These are phyloP conservation scores for Vaccinium myrtillus DNA, from an alignment of 148 eudicot species.

Conservation along the genomic window DNA sequence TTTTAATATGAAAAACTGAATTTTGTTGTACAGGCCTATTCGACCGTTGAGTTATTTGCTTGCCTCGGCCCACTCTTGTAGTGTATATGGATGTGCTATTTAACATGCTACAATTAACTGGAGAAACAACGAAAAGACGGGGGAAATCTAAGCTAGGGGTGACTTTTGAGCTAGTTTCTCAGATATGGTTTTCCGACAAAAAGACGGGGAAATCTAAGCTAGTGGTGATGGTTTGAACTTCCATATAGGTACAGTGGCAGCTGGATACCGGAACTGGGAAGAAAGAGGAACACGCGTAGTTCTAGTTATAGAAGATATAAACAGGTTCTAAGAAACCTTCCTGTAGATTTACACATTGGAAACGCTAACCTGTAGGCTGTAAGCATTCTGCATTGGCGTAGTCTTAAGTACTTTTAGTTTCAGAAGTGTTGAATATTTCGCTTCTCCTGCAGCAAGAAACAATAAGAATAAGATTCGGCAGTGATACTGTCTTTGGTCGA, in stretches of 20 bases:
- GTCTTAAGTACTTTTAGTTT: background rate
- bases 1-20: too few species aligned
- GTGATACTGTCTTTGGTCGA: background rate
- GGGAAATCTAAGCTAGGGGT: background rate
- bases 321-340: background rate
- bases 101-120: too few species aligned
- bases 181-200: background rate
- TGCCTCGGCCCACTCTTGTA: too few species aligned
- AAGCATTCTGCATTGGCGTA: background rate
- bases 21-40: too few species aligned
- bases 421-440: background rate
- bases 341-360: background rate
- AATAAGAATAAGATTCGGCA: background rate
- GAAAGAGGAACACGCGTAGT: too few species aligned
- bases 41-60: too few species aligned
- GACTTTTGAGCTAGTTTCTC: background rate
- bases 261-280: too few species aligned
- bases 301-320: background rate
- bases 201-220: background rate
- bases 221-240: background rate
- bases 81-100: too few species aligned
- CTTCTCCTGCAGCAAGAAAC: constrained; percentile 3
- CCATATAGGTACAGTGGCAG: background rate
- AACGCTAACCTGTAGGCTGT: background rate
- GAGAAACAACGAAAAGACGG: too few species aligned